Evolutionary conservation across 495 filamentous ascomycete genomes (phyloP), one percentile per base, ranked within the genome.

Genomic region (Tuber melanosporum): DNA sequence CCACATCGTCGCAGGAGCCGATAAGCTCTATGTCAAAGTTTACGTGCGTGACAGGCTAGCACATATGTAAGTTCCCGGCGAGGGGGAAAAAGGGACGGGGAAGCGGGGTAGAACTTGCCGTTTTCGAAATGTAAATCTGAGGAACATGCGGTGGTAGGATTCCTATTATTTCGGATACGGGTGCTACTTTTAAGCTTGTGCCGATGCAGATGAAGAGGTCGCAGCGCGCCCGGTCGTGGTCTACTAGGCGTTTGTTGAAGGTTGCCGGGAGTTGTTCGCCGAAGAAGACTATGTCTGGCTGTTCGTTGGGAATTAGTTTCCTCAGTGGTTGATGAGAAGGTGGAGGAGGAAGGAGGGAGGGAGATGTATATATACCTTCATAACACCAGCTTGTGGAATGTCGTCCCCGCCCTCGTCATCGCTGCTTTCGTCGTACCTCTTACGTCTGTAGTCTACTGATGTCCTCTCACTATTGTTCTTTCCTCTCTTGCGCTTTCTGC

Each of bases 171-270:
- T 98, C 95, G 46, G 91, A 92, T 10, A 99, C 95, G 42, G 95
- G 95, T 5, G 94, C 94, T 6, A 99, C 95, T 83, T 98, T 97
- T 79, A 99, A 88, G n/a, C 91, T 94, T 1, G 95, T 98, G 71
- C 95, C 95, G 79, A 99, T 98, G 77, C 97, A 95, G 74, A 99
- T 91, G 79, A 98, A 93, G n/a, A 99, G 86, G 79, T 99, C 95
- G 9, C 92, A 93, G 26, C 87, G 85, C 72, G 93, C 89, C 57
- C 90, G 89, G 83, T 99, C 95, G 82, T 93, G 90, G 74, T 92
- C 87, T 47, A 91, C 86, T 26, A 99, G 87, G 9, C 94, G 91
- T 15, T 89, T 87, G n/a, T 92, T 91, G 85, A 99, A 99, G 70
- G 90, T 88, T 79, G 92, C 89, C 0, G 94, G 94, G 4, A 99